Base-by-base conservation (phyloP, 768 basidiomycete species). In the Phlebiopsis flavidoalba region DNA sequence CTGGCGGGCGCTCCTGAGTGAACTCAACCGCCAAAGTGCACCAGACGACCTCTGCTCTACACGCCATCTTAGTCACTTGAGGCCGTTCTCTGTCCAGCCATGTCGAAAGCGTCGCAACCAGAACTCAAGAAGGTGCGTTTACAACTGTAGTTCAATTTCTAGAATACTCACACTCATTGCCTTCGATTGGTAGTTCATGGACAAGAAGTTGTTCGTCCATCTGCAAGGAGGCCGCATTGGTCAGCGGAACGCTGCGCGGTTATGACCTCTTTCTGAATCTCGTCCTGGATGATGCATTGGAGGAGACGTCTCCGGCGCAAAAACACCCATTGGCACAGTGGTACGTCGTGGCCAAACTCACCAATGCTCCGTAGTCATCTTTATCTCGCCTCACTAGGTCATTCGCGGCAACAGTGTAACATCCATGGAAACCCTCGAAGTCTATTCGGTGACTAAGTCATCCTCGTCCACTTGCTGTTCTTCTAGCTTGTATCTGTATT, bases 181-280 rank as follows among this genome's bases (percentile, higher is more conserved):
- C n/a, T n/a, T 14, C 47, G 2, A 22, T 6, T 31, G 22, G 49
- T 73, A 98, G 92, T 99, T 97, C 72, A 98, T 99, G 95, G 97
- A 99, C 83, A 96, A 98, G 79, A 91, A 89, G 70, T 78, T 98
- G 66, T 95, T 95, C 75, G 80, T 99, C 69, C 86, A 96, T 76
- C 79, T 99, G 7, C 95, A 97, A 72, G 93, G 91, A 51, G 94
- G 94, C 58, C 88, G 96, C 70, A 93, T 93, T n/a, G 83, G 92
- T 99, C 69, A 94, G 92, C 77, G 97, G 97, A 58, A 87, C 86
- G 14, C 78, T 99, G 54, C 88, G 97, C 64, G 97, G 97, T 56
- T 99, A 97, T 75, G 97, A 99, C 80, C 89, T 99, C 65, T 99
- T 99, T 80, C 79, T 99, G 72, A 99, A 99, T 75, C 82, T 99